Evolutionary conservation across 2,329 filamentous ascomycete genomes (phyloP), one percentile per base, ranked within the genome.

Genomic region (Colletotrichum paranaense): DNA sequence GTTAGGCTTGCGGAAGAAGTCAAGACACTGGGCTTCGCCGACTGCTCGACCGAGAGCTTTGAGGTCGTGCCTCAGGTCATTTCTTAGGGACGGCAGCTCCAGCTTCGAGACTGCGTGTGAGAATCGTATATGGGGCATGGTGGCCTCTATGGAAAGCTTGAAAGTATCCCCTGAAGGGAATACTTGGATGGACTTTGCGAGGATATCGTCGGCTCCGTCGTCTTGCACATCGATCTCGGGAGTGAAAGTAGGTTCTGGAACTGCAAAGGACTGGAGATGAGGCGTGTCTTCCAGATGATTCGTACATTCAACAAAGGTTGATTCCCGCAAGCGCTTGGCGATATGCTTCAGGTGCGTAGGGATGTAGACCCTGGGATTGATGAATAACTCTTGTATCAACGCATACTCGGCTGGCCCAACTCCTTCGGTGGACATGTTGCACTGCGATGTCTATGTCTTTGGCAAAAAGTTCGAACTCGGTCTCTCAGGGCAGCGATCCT

Each of bases 61-160:
- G 22, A 62, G n/a, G 24, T 75, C 74, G 3, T 62, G 67, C 24
- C 52, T 53, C 5, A 38, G 53, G 19, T 74, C 72, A 30, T 62
- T 74, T 19, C 52, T 35, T 2, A 75, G 59, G 19, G 42, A 14
- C 4, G 74, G 74, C 16, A 74, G 55, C 16, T 75, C 72, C 1
- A 74, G n/a, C 22, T 66, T 66, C 11, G 5, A 24, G 5, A 53
- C 58, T 4, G 52, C 46, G 3, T 58, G 28, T 4, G 28, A 46
- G 22, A 66, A 66, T 6, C 72, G 72, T 16, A 8, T 19, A 3
- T 38, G 14, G 14, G 62, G 26, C 4, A 68, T 28, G 24, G 19
- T 68, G 7, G 72, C 57, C 24, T 73, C 62, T 5, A 74, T 9
- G 1, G 72, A 62, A 24, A 74, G 30, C 24, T 69, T 55, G 16